Evolutionary conservation across 495 filamentous ascomycete genomes (phyloP).

Genomic region (Penicillium canariense): DNA sequence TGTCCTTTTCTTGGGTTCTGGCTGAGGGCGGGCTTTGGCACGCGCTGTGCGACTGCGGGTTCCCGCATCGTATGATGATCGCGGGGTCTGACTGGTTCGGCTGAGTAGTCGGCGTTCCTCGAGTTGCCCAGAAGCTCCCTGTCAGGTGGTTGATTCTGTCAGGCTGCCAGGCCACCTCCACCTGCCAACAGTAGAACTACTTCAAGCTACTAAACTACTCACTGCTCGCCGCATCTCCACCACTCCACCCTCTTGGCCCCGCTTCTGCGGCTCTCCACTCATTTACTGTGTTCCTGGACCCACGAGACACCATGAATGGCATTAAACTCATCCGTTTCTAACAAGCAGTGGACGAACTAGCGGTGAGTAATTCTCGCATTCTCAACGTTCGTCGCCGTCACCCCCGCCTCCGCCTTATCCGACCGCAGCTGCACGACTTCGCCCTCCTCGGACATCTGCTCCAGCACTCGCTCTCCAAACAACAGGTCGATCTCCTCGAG

Average conservation of each 20-base stretch:
- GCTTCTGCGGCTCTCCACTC: slow-evolving; percentile 4
- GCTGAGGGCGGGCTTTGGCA: not conserved
- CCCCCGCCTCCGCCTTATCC: slow-evolving; percentile 18
- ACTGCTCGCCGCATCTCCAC: not conserved
- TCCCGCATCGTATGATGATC: not conserved
- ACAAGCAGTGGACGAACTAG: not conserved
- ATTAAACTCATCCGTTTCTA: not conserved
- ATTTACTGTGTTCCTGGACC: slow-evolving; percentile 5
- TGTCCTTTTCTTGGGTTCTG: slow-evolving; percentile 9
- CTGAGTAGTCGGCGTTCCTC: too few relatives aligned
- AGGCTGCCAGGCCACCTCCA: not conserved
- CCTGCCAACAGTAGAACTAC: not conserved
- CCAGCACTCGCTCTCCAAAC: slow-evolving; percentile 47
- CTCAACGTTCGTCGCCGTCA: slow-evolving; percentile 20
- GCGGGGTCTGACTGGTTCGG: not conserved
- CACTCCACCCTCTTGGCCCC: not conserved
- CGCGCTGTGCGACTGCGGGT: not conserved
- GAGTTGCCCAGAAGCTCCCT: too few relatives aligned
- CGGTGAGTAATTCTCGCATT: not conserved
- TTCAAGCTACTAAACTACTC: not conserved
- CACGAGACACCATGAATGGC: not conserved
- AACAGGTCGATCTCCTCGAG: slow-evolving; percentile 58
- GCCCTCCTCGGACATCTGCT: slow-evolving; percentile 24
- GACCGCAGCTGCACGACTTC: slow-evolving; percentile 20
- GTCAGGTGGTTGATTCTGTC: not conserved